Evolutionary conservation across 768 basidiomycete genomes (phyloP), one percentile per base, ranked within the genome.

Genomic region (Strobilomyces dryophilus): DNA sequence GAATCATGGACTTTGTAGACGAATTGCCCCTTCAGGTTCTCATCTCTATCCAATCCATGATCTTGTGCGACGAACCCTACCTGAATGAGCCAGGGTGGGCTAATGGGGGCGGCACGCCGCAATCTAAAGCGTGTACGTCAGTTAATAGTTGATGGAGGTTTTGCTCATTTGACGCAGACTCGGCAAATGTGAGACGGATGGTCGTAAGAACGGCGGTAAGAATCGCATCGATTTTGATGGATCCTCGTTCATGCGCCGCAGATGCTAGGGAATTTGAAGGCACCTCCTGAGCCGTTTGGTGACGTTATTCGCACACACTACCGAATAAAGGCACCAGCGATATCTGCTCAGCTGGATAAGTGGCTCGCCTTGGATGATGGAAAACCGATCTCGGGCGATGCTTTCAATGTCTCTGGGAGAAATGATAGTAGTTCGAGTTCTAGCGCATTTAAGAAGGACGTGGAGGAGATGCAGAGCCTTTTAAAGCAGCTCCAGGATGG

Each of bases 11-110:
- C 15, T 14, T 47, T 20, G 50, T 49, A 48, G 41, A 54, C 49
- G 21, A 15, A 2, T 52, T 46, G 15, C 46, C 14, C 40, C 10
- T 58, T 20, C 47, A 82, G 79, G 84, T 95, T 35, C 76, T 98
- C 39, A 89, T 97, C 36, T 95, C 93, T 15, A 95, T 98, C 31
- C 95, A 97, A 73, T 92, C 91, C 15, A 92, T 98, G 90, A 95
- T 97, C 59, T 74, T 97, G 24, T 94, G 89, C 56, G 95, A 95
- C 18, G 94, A 87, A 53, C 85, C 95, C 9, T 95, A 94, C 66
- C 69, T 93, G 55, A 95, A 95, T 59, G 94, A 98, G 67, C 94
- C 94, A 18, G 92, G 88, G 24, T 91, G 89, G 89, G 85, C 89
- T 20, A 71, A 71, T 39, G 79, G 81, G 52, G 82, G 77, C 15